phyloP scores from a whole-genome alignment of 148 eudicot species.

The Heliosperma pusillum region DNA sequence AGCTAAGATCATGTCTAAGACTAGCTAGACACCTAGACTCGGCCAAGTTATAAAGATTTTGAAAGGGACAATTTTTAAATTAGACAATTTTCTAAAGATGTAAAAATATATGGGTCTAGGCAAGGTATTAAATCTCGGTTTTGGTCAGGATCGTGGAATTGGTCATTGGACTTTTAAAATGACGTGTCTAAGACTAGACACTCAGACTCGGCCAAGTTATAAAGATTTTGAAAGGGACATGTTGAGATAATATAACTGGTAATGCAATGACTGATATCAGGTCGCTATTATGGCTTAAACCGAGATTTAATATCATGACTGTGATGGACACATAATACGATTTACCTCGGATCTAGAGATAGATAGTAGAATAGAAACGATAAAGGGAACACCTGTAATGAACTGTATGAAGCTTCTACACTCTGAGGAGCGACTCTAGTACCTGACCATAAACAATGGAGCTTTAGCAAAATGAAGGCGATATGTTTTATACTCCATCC shows the following conservation, averaged over 20 bases:
- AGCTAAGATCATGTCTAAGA: no score
- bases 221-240: not conserved
- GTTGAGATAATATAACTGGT: not conserved
- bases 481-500: no score
- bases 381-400: constrained; percentile 27
- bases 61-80: no score
- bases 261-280: not conserved
- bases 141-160: not conserved
- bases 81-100: no score
- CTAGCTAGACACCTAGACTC: no score
- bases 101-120: no score
- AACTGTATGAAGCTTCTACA: constrained; percentile 19
- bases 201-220: not conserved
- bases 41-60: no score
- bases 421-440: constrained; percentile 20
- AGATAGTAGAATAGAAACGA: no score
- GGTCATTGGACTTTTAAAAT: not conserved
- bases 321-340: no score
- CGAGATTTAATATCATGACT: not conserved
- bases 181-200: no score
- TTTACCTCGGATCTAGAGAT: no score
- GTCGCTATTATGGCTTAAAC: no score
- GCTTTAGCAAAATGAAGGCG: not conserved
- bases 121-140: not conserved
- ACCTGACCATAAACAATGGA: constrained; percentile 26